These are phyloP conservation scores for Aureobasidium vineae DNA, from an alignment of 2,329 filamentous ascomycete species.

Conservation along the genomic window DNA sequence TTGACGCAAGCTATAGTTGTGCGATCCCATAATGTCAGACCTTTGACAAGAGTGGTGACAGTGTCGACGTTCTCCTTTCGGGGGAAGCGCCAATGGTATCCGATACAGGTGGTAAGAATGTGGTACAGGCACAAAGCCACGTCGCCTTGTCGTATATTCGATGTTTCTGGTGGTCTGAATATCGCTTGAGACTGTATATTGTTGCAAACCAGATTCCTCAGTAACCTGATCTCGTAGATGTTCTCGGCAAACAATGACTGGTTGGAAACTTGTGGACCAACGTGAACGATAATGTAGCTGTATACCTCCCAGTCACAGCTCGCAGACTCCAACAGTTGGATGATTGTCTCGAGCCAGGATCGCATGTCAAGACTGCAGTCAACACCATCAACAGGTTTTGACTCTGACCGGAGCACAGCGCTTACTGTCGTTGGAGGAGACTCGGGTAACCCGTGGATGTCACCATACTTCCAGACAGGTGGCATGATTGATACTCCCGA, in stretches of 20 bases:
- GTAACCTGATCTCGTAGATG: conserved; percentile 69
- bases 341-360: conserved; percentile 28
- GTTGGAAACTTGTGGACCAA: conserved; percentile 86
- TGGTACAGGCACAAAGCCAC: conserved; percentile 88
- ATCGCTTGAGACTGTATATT: conserved; percentile 75
- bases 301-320: conserved; percentile 73
- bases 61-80: conserved; percentile 87
- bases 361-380: conserved; percentile 25
- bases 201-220: conserved; percentile 76
- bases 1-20: conserved; percentile 94
- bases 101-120: conserved; percentile 79
- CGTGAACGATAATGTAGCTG: conserved; percentile 81
- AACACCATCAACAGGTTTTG: conserved; percentile 10
- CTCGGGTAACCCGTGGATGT: conserved; percentile 54
- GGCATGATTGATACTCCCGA: conserved; percentile 22
- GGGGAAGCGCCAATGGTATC: conserved; percentile 82
- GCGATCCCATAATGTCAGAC: conserved; percentile 55
- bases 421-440: conserved; percentile 52
- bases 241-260: conserved; percentile 77
- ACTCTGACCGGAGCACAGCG: conserved; percentile 50
- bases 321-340: conserved; percentile 26
- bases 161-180: conserved; percentile 74
- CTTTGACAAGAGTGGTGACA: conserved; percentile 79
- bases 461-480: conserved; percentile 59
- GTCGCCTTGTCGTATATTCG: conserved; percentile 80